Base-by-base conservation (phyloP, 495 filamentous ascomycete species). In the Pseudotulostoma volvatum region DNA sequence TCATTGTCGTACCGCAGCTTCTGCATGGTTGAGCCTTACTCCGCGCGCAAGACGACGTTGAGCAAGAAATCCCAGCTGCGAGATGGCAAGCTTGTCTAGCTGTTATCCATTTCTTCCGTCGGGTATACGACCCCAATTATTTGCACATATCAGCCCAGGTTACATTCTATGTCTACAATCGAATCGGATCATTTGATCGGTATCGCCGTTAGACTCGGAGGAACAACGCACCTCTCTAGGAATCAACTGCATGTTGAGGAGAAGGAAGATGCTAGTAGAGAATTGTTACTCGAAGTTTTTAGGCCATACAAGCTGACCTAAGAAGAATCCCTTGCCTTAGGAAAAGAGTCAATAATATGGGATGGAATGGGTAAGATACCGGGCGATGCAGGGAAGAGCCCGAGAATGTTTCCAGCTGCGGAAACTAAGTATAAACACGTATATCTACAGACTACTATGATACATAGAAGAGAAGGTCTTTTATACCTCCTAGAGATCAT, bases 61-160 rank as follows among this genome's bases (percentile, higher is more conserved):
- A 40, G 90, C 90, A 39, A 95, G 70, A 42, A 81, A 70, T 37
- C 92, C 90, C 34, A 92, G 60, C 52, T 94, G 86, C 19, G 86
- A 87, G 54, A 92, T 88, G 49, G 76, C 70, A 60, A 97, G 84
- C 73, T 97, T 97, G 67, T 97, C 90, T 47, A 96, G 64, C 92
- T 96, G 46, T 37, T 15, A 41, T 23, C 18, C 34, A 35, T 35
- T 40, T 35, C 35, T 30, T 28, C 19, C 30, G 31, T 49, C 19
- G 41, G 20, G 23, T 44, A 37, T 18, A 23, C 14, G 7, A 28
- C 23, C 5, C 5, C 5, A 5, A 28, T 28, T 28, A 11, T 5
- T 5, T 28, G 11, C 17, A 3, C 5, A 28, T 28, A 5, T 28
- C 23, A 5, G 5, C 23, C 23, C 23, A 28, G 23, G n/a, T n/a